Conservation (phyloP, 352 stramenopile species). For the Elongisporangium senticosum region DNA sequence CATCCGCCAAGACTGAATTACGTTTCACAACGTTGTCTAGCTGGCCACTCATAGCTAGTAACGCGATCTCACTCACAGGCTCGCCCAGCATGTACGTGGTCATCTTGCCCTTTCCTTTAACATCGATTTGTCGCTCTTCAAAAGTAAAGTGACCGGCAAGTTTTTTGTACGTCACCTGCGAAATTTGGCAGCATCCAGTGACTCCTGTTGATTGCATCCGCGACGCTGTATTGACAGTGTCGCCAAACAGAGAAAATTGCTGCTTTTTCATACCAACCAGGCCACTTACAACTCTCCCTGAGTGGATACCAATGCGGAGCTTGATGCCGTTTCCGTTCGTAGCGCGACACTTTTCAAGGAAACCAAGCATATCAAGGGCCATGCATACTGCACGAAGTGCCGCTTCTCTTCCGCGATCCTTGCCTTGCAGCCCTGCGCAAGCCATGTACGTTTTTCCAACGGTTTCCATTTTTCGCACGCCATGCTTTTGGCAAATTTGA, state of each 20-base stretch:
- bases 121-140: slow-evolving; percentile 74
- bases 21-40: slow-evolving; percentile 65
- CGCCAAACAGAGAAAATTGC: slow-evolving; percentile 91
- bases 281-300: slow-evolving; percentile 81
- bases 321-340: slow-evolving; percentile 84
- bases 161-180: slow-evolving; percentile 80
- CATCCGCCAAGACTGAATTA: slow-evolving; percentile 48
- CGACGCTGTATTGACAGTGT: slow-evolving; percentile 88
- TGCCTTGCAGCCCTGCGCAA: slow-evolving; percentile 78
- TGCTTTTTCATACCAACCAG: slow-evolving; percentile 91
- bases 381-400: slow-evolving; percentile 71
- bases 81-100: slow-evolving; percentile 79
- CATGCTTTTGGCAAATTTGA: slow-evolving; percentile 86
- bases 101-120: slow-evolving; percentile 85
- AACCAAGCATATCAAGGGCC: slow-evolving; percentile 71
- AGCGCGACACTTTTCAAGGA: slow-evolving; percentile 59
- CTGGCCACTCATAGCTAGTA: slow-evolving; percentile 50
- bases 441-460: slow-evolving; percentile 92
- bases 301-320: slow-evolving; percentile 89
- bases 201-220: slow-evolving; percentile 88
- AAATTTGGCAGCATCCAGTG: slow-evolving; percentile 74
- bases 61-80: slow-evolving; percentile 54
- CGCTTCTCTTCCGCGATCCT: slow-evolving; percentile 65
- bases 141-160: slow-evolving; percentile 69
- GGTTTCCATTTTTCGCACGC: slow-evolving; percentile 91